A percentile compares a stretch with the other conserved stretches of the same genome.
phyloP scores from a whole-genome alignment of 2,329 filamentous ascomycete genomes.

The Grosmannia serpens region DNA sequence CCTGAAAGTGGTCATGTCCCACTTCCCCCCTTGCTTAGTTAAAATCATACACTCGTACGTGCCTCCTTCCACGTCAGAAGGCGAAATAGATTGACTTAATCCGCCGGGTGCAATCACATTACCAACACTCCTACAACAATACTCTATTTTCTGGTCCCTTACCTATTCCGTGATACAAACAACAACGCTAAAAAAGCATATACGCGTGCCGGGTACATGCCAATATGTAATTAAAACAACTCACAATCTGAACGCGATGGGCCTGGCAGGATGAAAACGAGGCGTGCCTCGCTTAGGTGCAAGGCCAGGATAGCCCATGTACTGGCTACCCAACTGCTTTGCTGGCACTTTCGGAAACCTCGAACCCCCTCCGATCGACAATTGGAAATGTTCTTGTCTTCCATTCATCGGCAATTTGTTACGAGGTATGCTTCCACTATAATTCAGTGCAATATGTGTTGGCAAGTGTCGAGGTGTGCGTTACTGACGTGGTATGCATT shows the following conservation, averaged over 20 bases:
- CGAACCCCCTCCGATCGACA: neutral
- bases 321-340: slow-evolving; percentile 7
- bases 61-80: neutral
- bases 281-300: neutral
- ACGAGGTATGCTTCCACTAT: neutral
- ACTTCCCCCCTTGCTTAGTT: neutral
- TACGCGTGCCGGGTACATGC: neutral
- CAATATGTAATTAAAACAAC: neutral
- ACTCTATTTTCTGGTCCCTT: too few species aligned
- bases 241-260: neutral
- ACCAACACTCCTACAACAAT: neutral
- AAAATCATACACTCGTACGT: neutral
- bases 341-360: slow-evolving; percentile 1
- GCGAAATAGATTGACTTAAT: neutral
- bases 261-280: neutral
- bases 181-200: neutral
- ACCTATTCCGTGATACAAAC: too few species aligned
- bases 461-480: neutral
- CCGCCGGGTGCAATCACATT: neutral
- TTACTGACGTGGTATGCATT: neutral
- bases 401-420: neutral
- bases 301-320: neutral
- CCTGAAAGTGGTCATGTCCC: neutral
- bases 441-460: neutral
- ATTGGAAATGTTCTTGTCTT: neutral